These are phyloP conservation scores for Neurospora africana DNA, from an alignment of 495 filamentous ascomycete species.

Conservation along the genomic window DNA sequence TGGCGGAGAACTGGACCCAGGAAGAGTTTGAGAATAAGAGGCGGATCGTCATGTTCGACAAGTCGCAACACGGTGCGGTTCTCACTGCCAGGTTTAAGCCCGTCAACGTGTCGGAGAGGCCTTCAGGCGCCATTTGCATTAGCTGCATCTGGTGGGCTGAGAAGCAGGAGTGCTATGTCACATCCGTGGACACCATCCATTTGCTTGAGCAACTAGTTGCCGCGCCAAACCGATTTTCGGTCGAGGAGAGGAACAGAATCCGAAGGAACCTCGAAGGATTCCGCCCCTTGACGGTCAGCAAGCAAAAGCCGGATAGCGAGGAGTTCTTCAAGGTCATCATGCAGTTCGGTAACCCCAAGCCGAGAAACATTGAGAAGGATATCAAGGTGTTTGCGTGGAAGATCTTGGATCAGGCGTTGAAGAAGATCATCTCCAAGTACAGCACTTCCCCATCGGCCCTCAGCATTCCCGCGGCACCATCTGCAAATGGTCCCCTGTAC, in stretches of 20 bases:
- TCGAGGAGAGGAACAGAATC: slow-evolving; percentile 97
- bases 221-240: slow-evolving; percentile 60
- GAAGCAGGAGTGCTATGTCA: slow-evolving; percentile 79
- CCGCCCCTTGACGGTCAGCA: slow-evolving; percentile 80
- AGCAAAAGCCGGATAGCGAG: slow-evolving; percentile 81
- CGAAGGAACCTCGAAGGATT: slow-evolving; percentile 90
- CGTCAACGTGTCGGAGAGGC: slow-evolving; percentile 57
- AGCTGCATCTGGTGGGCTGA: slow-evolving; percentile 92
- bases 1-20: slow-evolving; percentile 66
- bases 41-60: slow-evolving; percentile 75
- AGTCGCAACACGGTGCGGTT: slow-evolving; percentile 65
- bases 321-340: slow-evolving; percentile 98
- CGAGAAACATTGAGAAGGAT: slow-evolving; percentile 95
- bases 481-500: not conserved
- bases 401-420: slow-evolving; percentile 66
- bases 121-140: slow-evolving; percentile 69
- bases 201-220: slow-evolving; percentile 81
- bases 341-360: slow-evolving; percentile 91
- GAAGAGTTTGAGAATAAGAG: slow-evolving; percentile 70
- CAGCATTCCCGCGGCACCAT: slow-evolving; percentile 1
- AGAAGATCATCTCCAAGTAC: slow-evolving; percentile 99
- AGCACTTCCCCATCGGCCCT: slow-evolving; percentile 23
- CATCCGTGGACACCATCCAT: slow-evolving; percentile 92
- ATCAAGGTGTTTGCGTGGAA: slow-evolving; percentile 98
- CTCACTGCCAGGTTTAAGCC: slow-evolving; percentile 63